Base-by-base conservation (phyloP, 257 asterid genomes). In the Leptodermis oblonga region DNA sequence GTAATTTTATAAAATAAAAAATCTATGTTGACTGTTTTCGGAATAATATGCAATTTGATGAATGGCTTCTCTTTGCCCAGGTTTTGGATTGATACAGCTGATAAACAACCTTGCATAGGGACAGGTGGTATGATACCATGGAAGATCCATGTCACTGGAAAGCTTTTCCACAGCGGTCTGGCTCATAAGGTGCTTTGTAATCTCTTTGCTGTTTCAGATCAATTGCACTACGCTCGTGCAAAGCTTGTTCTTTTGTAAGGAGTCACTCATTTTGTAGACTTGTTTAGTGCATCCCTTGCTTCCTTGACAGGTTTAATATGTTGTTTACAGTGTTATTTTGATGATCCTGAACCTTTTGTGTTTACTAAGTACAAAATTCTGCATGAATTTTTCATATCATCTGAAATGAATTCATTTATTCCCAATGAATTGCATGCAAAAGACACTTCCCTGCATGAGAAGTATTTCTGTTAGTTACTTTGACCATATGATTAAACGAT, bases 11-110 rank as follows among this genome's bases (percentile, higher is more conserved):
- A n/a, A n/a, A n/a, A n/a, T n/a, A n/a, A 17, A 9, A 20, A 43
- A 1, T 33, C 23, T 18, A n/a, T n/a, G 14, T 54, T 10, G 30
- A 33, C 55, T 59, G 20, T 37, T 39, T 12, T 25, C 1, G 4
- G 30, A 39, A 64, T 48, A 26, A 22, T 48, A n/a, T 7, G 49
- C 70, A 43, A 39, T 60, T n/a, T 64, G 45, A 73, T 65, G 36
- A 22, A 43, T 72, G 67, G 33, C 53, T 9, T 68, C 23, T 74
- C 20, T 75, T 70, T 74, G 55, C 65, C 59, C 83, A 93, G 99
- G 78, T 93, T 86, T 83, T 93, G 99, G 99, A 93, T 93, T 69
- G 99, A 93, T 70, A 90, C 99, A 53, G 97, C 99, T n/a, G 99
- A 93, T 81, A 93, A 93, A 77, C 99, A 93, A 72, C 99, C 99